phyloP scores from a whole-genome alignment of 495 filamentous ascomycete species.

The Lasiosphaeriaceae sp. region DNA sequence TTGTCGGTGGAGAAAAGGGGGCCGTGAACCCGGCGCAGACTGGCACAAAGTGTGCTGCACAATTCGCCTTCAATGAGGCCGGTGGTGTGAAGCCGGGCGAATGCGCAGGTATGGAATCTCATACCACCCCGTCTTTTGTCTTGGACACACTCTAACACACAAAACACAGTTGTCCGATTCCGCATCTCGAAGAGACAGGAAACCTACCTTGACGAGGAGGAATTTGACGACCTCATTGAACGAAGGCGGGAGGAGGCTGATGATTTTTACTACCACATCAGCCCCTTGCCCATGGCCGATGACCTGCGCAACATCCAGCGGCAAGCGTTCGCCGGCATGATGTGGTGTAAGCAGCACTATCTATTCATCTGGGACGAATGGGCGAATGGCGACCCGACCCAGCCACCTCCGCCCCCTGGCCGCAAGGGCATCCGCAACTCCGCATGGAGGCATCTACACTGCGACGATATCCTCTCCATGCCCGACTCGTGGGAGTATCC shows the following conservation, averaged over 20 bases:
- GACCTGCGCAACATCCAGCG: constrained; percentile 93
- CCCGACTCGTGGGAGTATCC: constrained; percentile 98
- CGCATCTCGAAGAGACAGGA: constrained; percentile 70
- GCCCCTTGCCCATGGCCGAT: constrained; percentile 88
- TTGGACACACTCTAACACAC: constrained; percentile 7
- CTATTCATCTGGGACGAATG: constrained; percentile 97
- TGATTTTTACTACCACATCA: constrained; percentile 92
- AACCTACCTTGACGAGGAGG: constrained; percentile 82
- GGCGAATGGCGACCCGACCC: constrained; percentile 71
- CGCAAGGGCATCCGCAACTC: constrained; percentile 80
- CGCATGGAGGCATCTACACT: constrained; percentile 88
- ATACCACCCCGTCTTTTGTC: background rate
- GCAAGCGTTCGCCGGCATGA: constrained; percentile 91
- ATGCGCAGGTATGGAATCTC: constrained; percentile 57
- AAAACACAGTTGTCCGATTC: constrained; percentile 72
- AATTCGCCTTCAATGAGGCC: constrained; percentile 87
- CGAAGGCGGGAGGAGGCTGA: constrained; percentile 81
- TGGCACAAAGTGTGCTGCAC: constrained; percentile 87
- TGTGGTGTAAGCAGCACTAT: constrained; percentile 97
- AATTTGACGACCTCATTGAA: constrained; percentile 88
- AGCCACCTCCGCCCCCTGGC: constrained; percentile 77
- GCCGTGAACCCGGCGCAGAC: constrained; percentile 75
- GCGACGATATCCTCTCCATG: constrained; percentile 95
- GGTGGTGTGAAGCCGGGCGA: constrained; percentile 83
- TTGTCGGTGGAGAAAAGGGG: constrained; percentile 74